Evolutionary conservation across 2,329 filamentous ascomycete genomes (phyloP).

Genomic region (Sclerotinia borealis): DNA sequence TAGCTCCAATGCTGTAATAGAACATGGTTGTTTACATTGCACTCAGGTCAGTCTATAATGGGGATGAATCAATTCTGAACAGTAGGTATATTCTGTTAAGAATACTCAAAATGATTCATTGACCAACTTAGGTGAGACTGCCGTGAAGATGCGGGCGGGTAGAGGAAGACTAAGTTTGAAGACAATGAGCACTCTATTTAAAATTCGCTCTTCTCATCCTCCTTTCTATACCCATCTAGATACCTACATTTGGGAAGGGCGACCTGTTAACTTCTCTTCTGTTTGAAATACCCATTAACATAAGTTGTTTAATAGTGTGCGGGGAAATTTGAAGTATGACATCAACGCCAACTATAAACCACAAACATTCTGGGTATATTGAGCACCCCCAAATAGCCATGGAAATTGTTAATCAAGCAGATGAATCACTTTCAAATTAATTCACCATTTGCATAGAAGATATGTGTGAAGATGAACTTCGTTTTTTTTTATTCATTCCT

Average conservation of each 20-base stretch:
- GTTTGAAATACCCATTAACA: neutral
- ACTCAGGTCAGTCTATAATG: no score
- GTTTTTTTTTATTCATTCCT: constrained; percentile 27
- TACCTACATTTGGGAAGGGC: neutral
- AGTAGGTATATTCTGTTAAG: neutral
- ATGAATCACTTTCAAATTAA: neutral
- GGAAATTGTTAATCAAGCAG: no score
- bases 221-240: no score
- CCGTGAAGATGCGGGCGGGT: neutral
- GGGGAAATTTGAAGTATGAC: neutral
- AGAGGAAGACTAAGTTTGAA: neutral
- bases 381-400: no score
- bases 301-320: neutral
- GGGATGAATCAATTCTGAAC: neutral
- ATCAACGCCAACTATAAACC: neutral
- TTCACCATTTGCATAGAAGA: neutral
- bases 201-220: neutral
- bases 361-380: no score
- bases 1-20: no score
- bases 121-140: neutral
- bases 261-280: neutral
- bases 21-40: neutral
- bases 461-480: constrained; percentile 26
- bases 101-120: neutral
- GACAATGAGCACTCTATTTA: neutral